phyloP scores from a whole-genome alignment of 106 monocot genomes.

The Hemerocallis citrina region DNA sequence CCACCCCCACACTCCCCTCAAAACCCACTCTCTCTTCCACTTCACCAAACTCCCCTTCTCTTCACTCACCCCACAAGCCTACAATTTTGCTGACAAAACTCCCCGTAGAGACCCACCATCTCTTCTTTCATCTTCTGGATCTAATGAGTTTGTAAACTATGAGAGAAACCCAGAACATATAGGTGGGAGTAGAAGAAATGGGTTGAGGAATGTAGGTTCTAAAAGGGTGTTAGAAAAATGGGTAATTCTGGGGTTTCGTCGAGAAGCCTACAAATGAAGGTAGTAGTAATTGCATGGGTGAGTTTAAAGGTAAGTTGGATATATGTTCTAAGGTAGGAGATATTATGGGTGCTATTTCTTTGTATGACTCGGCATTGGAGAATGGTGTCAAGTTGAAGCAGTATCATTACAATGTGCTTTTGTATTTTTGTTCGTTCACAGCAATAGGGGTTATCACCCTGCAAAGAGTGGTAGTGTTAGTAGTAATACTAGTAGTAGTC shows the following conservation, averaged over 20 bases:
- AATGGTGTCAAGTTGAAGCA: conserved; percentile 33
- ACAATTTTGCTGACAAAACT: neutral
- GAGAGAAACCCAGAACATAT: conserved; percentile 2
- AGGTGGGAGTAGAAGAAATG: neutral
- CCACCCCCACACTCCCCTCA: too few species aligned
- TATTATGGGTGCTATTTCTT: conserved; percentile 50
- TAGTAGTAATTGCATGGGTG: neutral
- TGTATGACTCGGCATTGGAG: conserved; percentile 37
- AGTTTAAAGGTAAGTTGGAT: conserved; percentile 25
- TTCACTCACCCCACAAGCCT: neutral
- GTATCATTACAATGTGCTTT: conserved; percentile 74
- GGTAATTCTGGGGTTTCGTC: neutral
- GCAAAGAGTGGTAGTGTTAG: too few species aligned
- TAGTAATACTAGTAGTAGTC: too few species aligned
- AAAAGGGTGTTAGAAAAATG: neutral
- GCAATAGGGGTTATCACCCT: conserved; percentile 45
- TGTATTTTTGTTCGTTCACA: conserved; percentile 66
- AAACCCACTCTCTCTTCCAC: too few species aligned
- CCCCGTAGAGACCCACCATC: neutral
- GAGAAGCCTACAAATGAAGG: neutral
- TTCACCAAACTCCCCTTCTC: neutral
- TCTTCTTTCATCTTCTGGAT: neutral
- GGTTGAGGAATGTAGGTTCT: neutral
- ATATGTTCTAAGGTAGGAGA: conserved; percentile 73
- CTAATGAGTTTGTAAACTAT: neutral